Base-by-base conservation (phyloP, 352 stramenopile species). In the Thalassiosira allenii region DNA sequence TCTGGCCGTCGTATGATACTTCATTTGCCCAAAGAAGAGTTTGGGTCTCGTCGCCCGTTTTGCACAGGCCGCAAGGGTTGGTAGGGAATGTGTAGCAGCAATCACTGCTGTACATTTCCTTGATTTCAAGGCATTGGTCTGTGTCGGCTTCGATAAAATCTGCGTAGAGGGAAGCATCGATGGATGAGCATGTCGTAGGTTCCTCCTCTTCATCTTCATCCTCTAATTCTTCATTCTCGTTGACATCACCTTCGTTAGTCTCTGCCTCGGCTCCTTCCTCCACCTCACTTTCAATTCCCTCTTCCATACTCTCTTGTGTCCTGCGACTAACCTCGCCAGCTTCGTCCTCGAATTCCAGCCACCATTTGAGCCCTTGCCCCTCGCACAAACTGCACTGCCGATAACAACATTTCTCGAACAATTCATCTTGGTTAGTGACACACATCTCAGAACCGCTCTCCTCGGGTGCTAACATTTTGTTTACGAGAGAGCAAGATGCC, bases 401-500 rank as follows among this genome's bases (percentile, higher is more conserved):
- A 17, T 89, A 89, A 32, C 81, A 89, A 30, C 81, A 89, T 22
- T 30, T n/a, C 53, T 83, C 75, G 63, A 83, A 89, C 32, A 85
- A 61, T 9, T 57, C 3, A 79, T 85, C 76, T 33, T 53, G 47
- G 25, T 53, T 81, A 37, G 76, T 85, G 22, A 85, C 70, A 40
- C 75, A 85, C 25, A 40, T 79, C 56, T 81, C 43, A 23, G 53
- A 52, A 54, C 29, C 61, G 43, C 72, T 65, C 62, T 89, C 81
- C 58, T 81, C 70, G 2, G 81, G 75, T 52, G 70, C 76, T 20
- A 89, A 33, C 81, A 89, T 89, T 59, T 83, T 52, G 47, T 83
- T 68, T 6, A 79, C 66, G 14, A 81, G 56, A 32, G 47, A 49
- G 58, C 81, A 89, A 23, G 71, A 52, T 58, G 57, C 64, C 14